These are phyloP conservation scores for Sphagnum contortum DNA, from an alignment of 225 moss, liverwort and hornwort genomes.

Conservation along the genomic window DNA sequence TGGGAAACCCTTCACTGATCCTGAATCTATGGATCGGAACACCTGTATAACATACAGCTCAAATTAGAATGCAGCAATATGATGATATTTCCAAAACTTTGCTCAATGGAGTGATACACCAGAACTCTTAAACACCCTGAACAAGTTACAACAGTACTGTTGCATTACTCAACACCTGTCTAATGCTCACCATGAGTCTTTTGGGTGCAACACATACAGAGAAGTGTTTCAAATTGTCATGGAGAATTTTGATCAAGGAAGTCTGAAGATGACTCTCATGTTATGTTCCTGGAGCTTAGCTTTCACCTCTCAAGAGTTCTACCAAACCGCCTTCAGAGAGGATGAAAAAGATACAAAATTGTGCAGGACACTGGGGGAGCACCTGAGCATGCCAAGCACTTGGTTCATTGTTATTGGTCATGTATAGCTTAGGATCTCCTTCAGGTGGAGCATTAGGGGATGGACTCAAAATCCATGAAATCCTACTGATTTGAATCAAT, in stretches of 20 bases:
- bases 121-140: too few relatives aligned
- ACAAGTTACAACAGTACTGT: too few relatives aligned
- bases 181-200: not conserved
- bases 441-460: conserved; percentile 21
- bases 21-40: conserved; percentile 87
- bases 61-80: not conserved
- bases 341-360: not conserved
- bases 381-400: conserved; percentile 74
- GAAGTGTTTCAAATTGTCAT: too few relatives aligned
- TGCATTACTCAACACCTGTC: not conserved
- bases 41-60: conserved; percentile 21
- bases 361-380: not conserved
- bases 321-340: too few relatives aligned
- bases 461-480: conserved; percentile 82
- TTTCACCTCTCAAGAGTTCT: not conserved
- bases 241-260: too few relatives aligned
- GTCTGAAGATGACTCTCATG: too few relatives aligned
- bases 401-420: conserved; percentile 57
- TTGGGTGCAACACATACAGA: too few relatives aligned
- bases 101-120: too few relatives aligned
- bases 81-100: too few relatives aligned
- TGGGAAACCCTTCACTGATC: conserved; percentile 70
- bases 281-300: not conserved
- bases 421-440: conserved; percentile 60
- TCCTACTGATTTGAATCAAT: conserved; percentile 58